Conservation (phyloP, 257 asterid genomes). For the Solanum paucissectum region DNA sequence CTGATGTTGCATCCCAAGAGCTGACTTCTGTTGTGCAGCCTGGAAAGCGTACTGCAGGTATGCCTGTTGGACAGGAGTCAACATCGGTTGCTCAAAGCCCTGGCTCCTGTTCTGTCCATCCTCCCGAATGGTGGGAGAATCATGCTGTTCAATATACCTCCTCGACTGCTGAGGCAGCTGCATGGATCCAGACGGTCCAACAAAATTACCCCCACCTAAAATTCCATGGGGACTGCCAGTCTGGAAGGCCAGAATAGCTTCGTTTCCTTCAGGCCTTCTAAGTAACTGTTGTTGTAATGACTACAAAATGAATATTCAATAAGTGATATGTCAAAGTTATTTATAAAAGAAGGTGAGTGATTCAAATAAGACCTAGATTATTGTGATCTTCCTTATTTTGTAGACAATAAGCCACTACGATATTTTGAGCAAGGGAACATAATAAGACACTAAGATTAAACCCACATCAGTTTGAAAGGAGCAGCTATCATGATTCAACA, state of each 20-base stretch:
- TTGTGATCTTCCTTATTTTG: neutral
- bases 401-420: neutral
- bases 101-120: slow-evolving; percentile 70
- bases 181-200: slow-evolving; percentile 57
- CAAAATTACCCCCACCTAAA: slow-evolving; percentile 51
- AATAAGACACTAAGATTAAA: neutral
- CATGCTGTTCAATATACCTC: slow-evolving; percentile 70
- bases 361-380: neutral
- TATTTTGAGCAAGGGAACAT: neutral
- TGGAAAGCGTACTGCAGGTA: slow-evolving; percentile 70
- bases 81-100: slow-evolving; percentile 64
- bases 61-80: slow-evolving; percentile 78
- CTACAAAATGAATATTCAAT: slow-evolving; percentile 25
- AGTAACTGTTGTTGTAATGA: slow-evolving; percentile 61
- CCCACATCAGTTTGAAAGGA: neutral
- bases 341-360: neutral
- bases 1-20: slow-evolving; percentile 59
- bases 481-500: neutral
- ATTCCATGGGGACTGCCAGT: slow-evolving; percentile 60
- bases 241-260: slow-evolving; percentile 64
- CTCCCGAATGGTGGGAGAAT: slow-evolving; percentile 50
- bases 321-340: neutral
- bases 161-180: slow-evolving; percentile 71
- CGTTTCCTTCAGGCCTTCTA: slow-evolving; percentile 87
- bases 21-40: slow-evolving; percentile 72